Percentiles rank a stretch among this genome's conserved stretches.
These are phyloP conservation scores for Zygoascus sp. DNA, from an alignment of 1,139 yeast species.

Conservation along the genomic window DNA sequence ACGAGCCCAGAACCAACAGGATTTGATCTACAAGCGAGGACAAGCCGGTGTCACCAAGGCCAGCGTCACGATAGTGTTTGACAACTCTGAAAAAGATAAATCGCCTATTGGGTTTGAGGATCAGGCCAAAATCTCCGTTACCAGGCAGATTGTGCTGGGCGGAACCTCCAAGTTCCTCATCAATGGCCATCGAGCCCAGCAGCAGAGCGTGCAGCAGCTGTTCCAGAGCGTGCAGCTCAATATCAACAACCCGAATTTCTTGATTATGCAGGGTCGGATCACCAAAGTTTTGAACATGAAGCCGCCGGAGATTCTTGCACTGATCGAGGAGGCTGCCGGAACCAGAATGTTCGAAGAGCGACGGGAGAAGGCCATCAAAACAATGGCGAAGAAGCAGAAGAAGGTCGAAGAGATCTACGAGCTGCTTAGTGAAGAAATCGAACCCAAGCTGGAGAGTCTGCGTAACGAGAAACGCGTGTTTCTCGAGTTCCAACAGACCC, in stretches of 20 bases:
- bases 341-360: slow-evolving; percentile 94
- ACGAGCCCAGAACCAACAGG: slow-evolving; percentile 89
- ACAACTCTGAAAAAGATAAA: slow-evolving; percentile 67
- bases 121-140: slow-evolving; percentile 76
- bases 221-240: slow-evolving; percentile 94
- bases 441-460: slow-evolving; percentile 81
- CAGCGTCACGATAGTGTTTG: slow-evolving; percentile 91
- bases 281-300: slow-evolving; percentile 97
- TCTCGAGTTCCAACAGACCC: slow-evolving; percentile 81
- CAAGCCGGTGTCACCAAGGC: slow-evolving; percentile 98
- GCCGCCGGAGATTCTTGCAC: slow-evolving; percentile 79
- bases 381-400: slow-evolving; percentile 86
- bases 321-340: slow-evolving; percentile 98
- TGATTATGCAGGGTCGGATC: slow-evolving; percentile 98
- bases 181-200: slow-evolving; percentile 96
- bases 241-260: slow-evolving; percentile 92
- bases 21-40: slow-evolving; percentile 91
- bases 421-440: slow-evolving; percentile 78
- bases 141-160: slow-evolving; percentile 86
- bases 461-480: slow-evolving; percentile 77
- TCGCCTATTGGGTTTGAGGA: slow-evolving; percentile 89
- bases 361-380: slow-evolving; percentile 84
- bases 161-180: slow-evolving; percentile 89
- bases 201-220: slow-evolving; percentile 81
- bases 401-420: slow-evolving; percentile 74